A percentile compares a stretch with the other conserved stretches of the same genome.
Evolutionary conservation across 2,329 filamentous ascomycete genomes (phyloP).

Genomic region (Arthrobotrys megalospora): DNA sequence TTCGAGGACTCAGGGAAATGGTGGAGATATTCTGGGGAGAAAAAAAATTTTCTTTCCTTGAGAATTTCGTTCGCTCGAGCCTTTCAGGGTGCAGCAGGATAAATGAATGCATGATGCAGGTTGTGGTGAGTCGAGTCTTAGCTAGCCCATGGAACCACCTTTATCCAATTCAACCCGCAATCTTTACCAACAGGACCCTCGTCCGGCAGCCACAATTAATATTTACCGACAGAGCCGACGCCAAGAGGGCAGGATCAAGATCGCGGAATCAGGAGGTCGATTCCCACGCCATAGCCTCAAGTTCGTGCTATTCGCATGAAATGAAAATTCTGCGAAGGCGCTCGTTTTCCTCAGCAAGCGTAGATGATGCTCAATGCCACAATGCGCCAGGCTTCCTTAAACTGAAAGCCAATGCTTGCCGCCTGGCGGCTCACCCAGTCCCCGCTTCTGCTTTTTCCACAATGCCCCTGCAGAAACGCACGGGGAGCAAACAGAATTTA

Average conservation of each 20-base stretch:
- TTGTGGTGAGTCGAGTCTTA: constrained; percentile 4
- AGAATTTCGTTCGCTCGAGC: neutral
- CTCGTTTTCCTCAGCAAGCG: constrained; percentile 5
- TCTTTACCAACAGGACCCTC: constrained; percentile 39
- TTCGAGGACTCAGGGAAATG: constrained; percentile 9
- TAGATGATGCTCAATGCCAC: neutral
- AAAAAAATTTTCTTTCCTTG: constrained; percentile 18
- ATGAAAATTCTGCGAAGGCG: constrained; percentile 7
- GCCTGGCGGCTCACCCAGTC: constrained; percentile 15
- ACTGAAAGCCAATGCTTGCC: constrained; percentile 16
- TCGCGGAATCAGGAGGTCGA: neutral
- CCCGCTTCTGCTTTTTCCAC: neutral
- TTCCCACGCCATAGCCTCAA: constrained; percentile 1
- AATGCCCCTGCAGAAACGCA: constrained; percentile 23
- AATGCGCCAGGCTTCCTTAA: constrained; percentile 8
- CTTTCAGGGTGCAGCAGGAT: constrained; percentile 21
- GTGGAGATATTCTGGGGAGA: constrained; percentile 1
- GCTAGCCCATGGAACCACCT: constrained; percentile 31
- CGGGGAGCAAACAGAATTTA: constrained; percentile 32
- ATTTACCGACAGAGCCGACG: constrained; percentile 45
- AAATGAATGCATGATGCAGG: constrained; percentile 43
- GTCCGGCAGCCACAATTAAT: constrained; percentile 48
- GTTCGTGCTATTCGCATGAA: neutral
- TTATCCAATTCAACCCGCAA: constrained; percentile 45
- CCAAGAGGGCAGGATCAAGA: neutral